Evolutionary conservation across 805 yeast species (phyloP).

Genomic region (Brettanomyces bruxellensis): DNA sequence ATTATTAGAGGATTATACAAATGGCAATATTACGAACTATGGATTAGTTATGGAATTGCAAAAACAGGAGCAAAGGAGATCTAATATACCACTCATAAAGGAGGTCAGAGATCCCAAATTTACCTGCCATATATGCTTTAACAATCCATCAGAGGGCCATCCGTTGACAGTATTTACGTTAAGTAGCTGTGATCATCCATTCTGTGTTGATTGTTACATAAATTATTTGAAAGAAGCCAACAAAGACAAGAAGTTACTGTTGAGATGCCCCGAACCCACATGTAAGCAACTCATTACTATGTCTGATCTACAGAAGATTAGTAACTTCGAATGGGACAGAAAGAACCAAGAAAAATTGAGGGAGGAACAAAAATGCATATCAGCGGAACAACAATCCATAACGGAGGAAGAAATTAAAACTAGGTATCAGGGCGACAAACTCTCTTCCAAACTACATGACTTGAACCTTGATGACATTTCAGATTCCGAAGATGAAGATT

Average conservation of each 20-base stretch:
- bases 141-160: conserved; percentile 29
- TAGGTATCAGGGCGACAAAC: conserved; percentile 9
- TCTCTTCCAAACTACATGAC: conserved; percentile 1
- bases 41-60: conserved; percentile 22
- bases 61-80: conserved; percentile 24
- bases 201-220: conserved; percentile 61
- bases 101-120: conserved; percentile 22
- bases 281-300: conserved; percentile 38
- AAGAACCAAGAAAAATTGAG: conserved; percentile 6
- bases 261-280: conserved; percentile 59
- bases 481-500: not conserved
- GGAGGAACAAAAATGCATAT: conserved; percentile 4
- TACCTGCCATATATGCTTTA: conserved; percentile 68
- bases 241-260: conserved; percentile 32
- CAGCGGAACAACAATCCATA: conserved; percentile 4
- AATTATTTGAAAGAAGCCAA: conserved; percentile 44
- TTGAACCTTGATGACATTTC: not conserved
- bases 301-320: conserved; percentile 27
- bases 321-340: conserved; percentile 12
- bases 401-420: conserved; percentile 15
- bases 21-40: conserved; percentile 24
- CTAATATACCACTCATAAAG: conserved; percentile 1
- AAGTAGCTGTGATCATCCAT: conserved; percentile 56
- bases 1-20: conserved; percentile 44
- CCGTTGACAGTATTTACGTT: conserved; percentile 36